Evolutionary conservation across 805 yeast species (phyloP).

Genomic region (Lipomyces starkeyi): DNA sequence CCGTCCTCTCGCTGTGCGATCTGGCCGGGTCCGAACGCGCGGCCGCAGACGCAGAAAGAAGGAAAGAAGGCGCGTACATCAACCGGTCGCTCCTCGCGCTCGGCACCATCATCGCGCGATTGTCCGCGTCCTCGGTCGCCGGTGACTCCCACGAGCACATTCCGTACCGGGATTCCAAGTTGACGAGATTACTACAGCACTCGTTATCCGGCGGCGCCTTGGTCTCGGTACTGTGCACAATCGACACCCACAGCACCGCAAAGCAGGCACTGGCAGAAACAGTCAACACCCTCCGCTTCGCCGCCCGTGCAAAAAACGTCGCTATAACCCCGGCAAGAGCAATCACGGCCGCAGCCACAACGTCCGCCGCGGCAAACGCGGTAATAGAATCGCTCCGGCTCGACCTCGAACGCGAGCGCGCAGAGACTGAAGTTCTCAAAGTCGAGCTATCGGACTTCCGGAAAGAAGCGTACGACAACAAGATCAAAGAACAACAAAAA

Average conservation of each 20-base stretch:
- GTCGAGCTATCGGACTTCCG: constrained; percentile 43
- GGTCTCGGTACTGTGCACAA: constrained; percentile 85
- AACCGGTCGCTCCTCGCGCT: constrained; percentile 89
- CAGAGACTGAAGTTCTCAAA: constrained; percentile 53
- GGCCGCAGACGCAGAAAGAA: constrained; percentile 70
- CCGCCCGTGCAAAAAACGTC: constrained; percentile 90
- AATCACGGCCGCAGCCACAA: constrained; percentile 46
- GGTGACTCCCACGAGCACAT: constrained; percentile 56
- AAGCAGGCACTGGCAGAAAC: constrained; percentile 73
- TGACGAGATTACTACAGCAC: constrained; percentile 88
- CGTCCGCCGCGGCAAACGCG: constrained; percentile 46
- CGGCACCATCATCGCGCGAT: constrained; percentile 87
- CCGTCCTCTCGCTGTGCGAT: constrained; percentile 83
- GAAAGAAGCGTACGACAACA: constrained; percentile 20
- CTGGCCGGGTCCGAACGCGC: constrained; percentile 97
- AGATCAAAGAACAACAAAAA: constrained; percentile 14
- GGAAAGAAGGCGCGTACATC: constrained; percentile 93
- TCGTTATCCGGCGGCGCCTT: constrained; percentile 87
- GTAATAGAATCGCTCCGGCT: constrained; percentile 61
- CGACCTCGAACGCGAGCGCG: constrained; percentile 66
- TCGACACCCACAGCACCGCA: constrained; percentile 61
- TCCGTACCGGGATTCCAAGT: constrained; percentile 91
- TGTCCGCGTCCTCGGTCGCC: constrained; percentile 51
- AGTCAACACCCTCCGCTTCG: constrained; percentile 84
- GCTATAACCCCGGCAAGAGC: constrained; percentile 65